These are phyloP conservation scores for Botrytis fragariae DNA, from an alignment of 2,329 filamentous ascomycete species.

Conservation along the genomic window DNA sequence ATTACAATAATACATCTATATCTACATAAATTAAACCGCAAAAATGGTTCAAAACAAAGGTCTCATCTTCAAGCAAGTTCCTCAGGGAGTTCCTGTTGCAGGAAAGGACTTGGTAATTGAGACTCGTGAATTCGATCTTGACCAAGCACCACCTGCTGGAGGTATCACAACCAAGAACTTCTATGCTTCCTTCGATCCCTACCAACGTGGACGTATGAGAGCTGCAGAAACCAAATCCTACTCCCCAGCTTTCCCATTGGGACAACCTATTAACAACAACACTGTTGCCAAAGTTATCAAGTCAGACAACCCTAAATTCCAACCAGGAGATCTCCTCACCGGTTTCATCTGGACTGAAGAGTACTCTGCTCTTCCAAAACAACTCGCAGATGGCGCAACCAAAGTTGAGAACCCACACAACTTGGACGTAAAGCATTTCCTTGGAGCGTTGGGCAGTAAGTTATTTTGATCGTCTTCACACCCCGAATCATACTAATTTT, in stretches of 20 bases:
- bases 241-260: conserved; percentile 58
- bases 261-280: conserved; percentile 62
- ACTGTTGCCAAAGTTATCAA: conserved; percentile 68
- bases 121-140: conserved; percentile 63
- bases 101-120: conserved; percentile 71
- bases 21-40: conserved; percentile 16
- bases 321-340: conserved; percentile 64
- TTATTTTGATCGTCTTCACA: background rate
- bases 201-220: conserved; percentile 79
- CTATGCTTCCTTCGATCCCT: conserved; percentile 72
- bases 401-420: conserved; percentile 69
- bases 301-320: conserved; percentile 61
- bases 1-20: background rate
- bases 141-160: conserved; percentile 58
- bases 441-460: conserved; percentile 66
- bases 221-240: conserved; percentile 64
- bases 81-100: conserved; percentile 62
- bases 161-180: conserved; percentile 68
- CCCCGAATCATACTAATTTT: background rate
- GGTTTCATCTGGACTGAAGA: conserved; percentile 62
- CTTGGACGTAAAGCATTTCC: conserved; percentile 64
- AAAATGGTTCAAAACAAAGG: conserved; percentile 64
- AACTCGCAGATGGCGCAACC: conserved; percentile 42
- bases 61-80: conserved; percentile 69
- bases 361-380: conserved; percentile 56